A percentile compares a stretch with the other conserved stretches of the same genome.
phyloP scores from a whole-genome alignment of 2,329 filamentous ascomycete species.

The Hypoxylon rubiginosum region DNA sequence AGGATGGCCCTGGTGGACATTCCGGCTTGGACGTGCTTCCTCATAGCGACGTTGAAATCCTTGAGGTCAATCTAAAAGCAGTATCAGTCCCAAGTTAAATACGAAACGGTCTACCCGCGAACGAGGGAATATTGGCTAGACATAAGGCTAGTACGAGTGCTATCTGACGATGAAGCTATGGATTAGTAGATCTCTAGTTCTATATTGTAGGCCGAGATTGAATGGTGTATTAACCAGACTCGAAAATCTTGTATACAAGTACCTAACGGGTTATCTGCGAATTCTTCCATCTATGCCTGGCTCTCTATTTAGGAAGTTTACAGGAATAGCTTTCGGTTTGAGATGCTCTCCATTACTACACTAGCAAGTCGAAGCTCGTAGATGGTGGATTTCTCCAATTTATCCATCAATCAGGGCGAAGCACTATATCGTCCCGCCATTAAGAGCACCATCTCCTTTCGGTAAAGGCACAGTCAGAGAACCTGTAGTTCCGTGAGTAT shows the following conservation, averaged over 20 bases:
- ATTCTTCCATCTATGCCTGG: too few relatives aligned
- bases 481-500: too few relatives aligned
- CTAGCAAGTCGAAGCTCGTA: slow-evolving; percentile 14
- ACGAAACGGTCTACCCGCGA: background rate
- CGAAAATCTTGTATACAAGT: too few relatives aligned
- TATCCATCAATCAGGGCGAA: slow-evolving; percentile 51
- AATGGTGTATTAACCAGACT: too few relatives aligned
- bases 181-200: too few relatives aligned
- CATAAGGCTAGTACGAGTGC: too few relatives aligned
- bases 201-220: too few relatives aligned
- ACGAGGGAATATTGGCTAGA: background rate
- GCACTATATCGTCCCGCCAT: slow-evolving; percentile 11
- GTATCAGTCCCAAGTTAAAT: background rate
- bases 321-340: slow-evolving; percentile 1
- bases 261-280: background rate
- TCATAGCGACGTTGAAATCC: slow-evolving; percentile 46
- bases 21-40: slow-evolving; percentile 52
- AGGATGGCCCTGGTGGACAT: slow-evolving; percentile 49
- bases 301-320: too few relatives aligned
- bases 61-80: slow-evolving; percentile 39
- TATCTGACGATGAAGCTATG: too few relatives aligned
- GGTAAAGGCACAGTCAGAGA: slow-evolving; percentile 8
- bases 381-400: slow-evolving; percentile 42
- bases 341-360: slow-evolving; percentile 4
- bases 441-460: slow-evolving; percentile 3